phyloP scores from a whole-genome alignment of 2,329 filamentous ascomycete species.

The Fusarium sp. region DNA sequence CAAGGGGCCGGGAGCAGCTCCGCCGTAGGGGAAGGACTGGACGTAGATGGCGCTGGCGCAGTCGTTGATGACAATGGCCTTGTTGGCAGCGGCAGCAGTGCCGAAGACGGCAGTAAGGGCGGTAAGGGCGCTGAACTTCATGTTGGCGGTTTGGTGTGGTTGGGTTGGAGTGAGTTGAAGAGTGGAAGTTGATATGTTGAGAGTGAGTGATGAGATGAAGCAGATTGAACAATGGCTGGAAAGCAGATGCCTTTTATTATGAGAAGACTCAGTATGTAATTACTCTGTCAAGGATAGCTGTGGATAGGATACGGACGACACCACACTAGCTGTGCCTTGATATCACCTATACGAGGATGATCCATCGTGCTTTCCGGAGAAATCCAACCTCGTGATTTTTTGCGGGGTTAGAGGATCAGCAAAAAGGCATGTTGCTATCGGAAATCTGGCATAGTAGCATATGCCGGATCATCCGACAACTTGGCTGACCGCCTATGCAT shows the following conservation, averaged over 20 bases:
- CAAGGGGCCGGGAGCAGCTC: constrained; percentile 50
- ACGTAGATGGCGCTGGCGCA: constrained; percentile 53
- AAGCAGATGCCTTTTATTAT: constrained; percentile 16
- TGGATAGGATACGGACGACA: constrained; percentile 19
- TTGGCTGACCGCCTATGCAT: background rate
- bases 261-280: background rate
- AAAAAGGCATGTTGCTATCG: background rate
- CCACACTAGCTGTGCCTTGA: constrained; percentile 25
- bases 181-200: background rate
- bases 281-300: background rate
- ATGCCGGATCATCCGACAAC: constrained; percentile 4
- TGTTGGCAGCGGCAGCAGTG: constrained; percentile 49
- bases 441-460: background rate
- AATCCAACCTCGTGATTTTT: constrained; percentile 11
- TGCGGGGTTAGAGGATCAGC: constrained; percentile 6
- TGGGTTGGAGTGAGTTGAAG: background rate
- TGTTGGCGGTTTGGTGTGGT: constrained; percentile 34
- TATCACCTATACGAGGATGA: constrained; percentile 6
- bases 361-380: constrained; percentile 9
- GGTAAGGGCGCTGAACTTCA: constrained; percentile 49
- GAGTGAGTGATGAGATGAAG: constrained; percentile 6
- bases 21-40: constrained; percentile 55
- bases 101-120: constrained; percentile 51
- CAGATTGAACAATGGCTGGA: constrained; percentile 6
- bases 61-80: constrained; percentile 54